Evolutionary conservation across 805 yeast genomes (phyloP).

Genomic region (Ogataea ramenticola): DNA sequence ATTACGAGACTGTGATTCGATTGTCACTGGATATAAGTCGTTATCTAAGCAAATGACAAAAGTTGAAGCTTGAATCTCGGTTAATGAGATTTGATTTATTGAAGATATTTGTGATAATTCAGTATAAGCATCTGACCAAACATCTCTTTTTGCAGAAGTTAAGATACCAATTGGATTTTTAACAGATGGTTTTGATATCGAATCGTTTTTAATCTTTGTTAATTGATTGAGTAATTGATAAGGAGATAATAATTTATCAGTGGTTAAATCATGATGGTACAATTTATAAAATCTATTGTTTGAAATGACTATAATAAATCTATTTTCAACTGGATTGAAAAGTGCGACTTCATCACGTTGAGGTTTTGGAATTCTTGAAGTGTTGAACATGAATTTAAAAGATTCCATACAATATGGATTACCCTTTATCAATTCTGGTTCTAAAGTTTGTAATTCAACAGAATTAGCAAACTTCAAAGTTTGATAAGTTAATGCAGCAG

Average conservation of each 20-base stretch:
- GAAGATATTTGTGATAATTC: constrained; percentile 50
- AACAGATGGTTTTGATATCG: constrained; percentile 24
- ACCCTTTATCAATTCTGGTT: constrained; percentile 72
- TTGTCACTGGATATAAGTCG: constrained; percentile 59
- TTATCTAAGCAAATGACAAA: constrained; percentile 75
- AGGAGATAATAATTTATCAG: constrained; percentile 37
- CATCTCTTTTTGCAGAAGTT: constrained; percentile 81
- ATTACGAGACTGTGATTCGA: constrained; percentile 76
- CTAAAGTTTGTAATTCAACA: constrained; percentile 65
- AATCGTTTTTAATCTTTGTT: constrained; percentile 38
- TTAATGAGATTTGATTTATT: constrained; percentile 51
- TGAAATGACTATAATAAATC: constrained; percentile 64
- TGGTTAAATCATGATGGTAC: constrained; percentile 40
- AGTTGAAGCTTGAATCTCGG: constrained; percentile 67
- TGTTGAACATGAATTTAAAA: constrained; percentile 86
- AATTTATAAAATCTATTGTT: constrained; percentile 80
- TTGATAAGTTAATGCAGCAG: constrained; percentile 65
- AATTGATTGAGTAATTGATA: constrained; percentile 53
- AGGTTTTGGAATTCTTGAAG: constrained; percentile 68
- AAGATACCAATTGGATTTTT: constrained; percentile 67
- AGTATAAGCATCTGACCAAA: constrained; percentile 57
- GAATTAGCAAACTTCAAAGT: constrained; percentile 60
- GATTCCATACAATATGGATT: constrained; percentile 92
- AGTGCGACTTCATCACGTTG: constrained; percentile 55
- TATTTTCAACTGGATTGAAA: constrained; percentile 38